Evolutionary conservation across 1,139 yeast species (phyloP).

Genomic region (Kurtzmaniella quercitrusa): DNA sequence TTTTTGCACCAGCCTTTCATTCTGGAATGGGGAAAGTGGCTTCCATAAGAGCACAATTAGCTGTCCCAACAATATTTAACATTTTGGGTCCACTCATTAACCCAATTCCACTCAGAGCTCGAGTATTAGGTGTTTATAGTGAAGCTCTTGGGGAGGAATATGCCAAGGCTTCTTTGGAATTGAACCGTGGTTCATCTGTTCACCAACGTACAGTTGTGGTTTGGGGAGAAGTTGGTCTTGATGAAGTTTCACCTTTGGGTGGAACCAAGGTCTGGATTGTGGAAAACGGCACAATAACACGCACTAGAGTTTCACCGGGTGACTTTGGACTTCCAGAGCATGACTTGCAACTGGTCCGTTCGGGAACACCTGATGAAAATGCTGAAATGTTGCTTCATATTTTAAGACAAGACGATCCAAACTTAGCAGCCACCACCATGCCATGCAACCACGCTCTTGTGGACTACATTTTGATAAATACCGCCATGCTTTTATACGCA

Average conservation of each 20-base stretch:
- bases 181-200: slow-evolving; percentile 41
- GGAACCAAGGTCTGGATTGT: slow-evolving; percentile 76
- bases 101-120: slow-evolving; percentile 79
- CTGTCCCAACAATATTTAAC: slow-evolving; percentile 90
- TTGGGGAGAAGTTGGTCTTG: slow-evolving; percentile 86
- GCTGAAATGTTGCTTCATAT: slow-evolving; percentile 61
- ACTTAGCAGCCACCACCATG: slow-evolving; percentile 27
- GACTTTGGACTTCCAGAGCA: slow-evolving; percentile 84
- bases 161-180: slow-evolving; percentile 69
- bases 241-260: slow-evolving; percentile 90
- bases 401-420: slow-evolving; percentile 47
- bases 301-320: slow-evolving; percentile 46
- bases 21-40: slow-evolving; percentile 90
- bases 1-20: slow-evolving; percentile 93
- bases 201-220: slow-evolving; percentile 74
- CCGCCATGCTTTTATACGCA: slow-evolving; percentile 82
- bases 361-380: slow-evolving; percentile 86
- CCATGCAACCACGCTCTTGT: slow-evolving; percentile 55
- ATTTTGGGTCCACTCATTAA: slow-evolving; percentile 89
- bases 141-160: slow-evolving; percentile 76
- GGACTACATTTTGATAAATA: slow-evolving; percentile 83
- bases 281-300: slow-evolving; percentile 39
- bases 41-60: slow-evolving; percentile 66
- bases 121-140: slow-evolving; percentile 86
- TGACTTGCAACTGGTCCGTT: slow-evolving; percentile 58